phyloP scores from a whole-genome alignment of 2,329 filamentous ascomycete species.

The Neonectria faginata region DNA sequence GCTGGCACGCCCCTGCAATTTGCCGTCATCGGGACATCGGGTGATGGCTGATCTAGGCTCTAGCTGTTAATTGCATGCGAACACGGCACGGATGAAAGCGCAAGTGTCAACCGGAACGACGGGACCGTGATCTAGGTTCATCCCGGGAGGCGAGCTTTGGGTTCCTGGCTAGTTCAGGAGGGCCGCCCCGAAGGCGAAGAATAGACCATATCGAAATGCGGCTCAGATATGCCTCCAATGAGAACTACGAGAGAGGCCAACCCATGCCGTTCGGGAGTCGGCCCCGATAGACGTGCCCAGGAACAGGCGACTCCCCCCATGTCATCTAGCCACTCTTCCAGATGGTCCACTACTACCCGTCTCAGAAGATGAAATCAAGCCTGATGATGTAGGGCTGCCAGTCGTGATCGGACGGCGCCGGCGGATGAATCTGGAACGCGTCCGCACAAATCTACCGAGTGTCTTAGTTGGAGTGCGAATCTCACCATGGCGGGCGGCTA shows the following conservation, averaged over 20 bases:
- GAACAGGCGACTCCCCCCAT: conserved; percentile 28
- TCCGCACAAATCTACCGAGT: not conserved
- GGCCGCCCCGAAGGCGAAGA: not conserved
- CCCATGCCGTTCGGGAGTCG: not conserved
- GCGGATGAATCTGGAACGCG: conserved; percentile 24
- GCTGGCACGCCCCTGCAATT: conserved; percentile 12
- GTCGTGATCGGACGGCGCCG: not conserved
- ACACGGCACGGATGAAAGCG: not conserved
- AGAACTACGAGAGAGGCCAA: not conserved
- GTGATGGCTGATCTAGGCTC: not conserved
- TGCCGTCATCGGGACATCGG: conserved; percentile 5
- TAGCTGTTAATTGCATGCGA: not conserved
- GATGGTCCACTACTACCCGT: conserved; percentile 10
- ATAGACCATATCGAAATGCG: conserved; percentile 1
- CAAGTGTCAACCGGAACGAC: not conserved
- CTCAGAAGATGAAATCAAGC: conserved; percentile 7
- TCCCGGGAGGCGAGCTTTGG: not conserved
- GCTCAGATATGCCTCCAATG: conserved; percentile 35
- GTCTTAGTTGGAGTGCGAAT: conserved; percentile 1
- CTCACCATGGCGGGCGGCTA: conserved; percentile 12
- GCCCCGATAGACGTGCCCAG: conserved; percentile 10
- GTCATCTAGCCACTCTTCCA: conserved; percentile 24
- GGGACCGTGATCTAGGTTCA: not conserved
- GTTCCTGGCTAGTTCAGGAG: not conserved
- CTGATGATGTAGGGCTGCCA: conserved; percentile 1